phyloP scores from a whole-genome alignment of 345 rosid genomes.

The Gynandropsis gynandra region DNA sequence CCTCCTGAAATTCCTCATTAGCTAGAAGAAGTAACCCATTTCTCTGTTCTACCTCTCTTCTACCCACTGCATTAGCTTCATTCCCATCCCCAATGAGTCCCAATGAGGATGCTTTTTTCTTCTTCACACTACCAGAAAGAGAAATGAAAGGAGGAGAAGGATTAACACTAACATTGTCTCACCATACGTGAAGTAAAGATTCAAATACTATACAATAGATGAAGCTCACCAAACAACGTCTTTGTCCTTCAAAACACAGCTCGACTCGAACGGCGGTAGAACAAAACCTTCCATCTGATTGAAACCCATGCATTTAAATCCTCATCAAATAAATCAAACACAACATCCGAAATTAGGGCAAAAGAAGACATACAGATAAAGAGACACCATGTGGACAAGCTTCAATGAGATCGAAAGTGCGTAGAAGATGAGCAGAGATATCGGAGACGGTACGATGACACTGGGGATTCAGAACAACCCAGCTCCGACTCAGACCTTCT shows the following conservation, averaged over 20 bases:
- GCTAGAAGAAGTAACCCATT: slow-evolving; percentile 41
- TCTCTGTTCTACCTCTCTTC: slow-evolving; percentile 34
- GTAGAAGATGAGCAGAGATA: slow-evolving; percentile 49
- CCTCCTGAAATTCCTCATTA: slow-evolving; percentile 62
- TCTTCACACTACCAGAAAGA: slow-evolving; percentile 49
- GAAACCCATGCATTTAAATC: not conserved
- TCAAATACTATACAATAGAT: not conserved
- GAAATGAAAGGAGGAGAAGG: too few species aligned
- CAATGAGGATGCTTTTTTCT: slow-evolving; percentile 30
- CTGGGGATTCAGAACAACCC: slow-evolving; percentile 74
- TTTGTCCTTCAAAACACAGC: slow-evolving; percentile 61
- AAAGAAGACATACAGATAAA: slow-evolving; percentile 47
- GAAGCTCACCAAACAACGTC: slow-evolving; percentile 65
- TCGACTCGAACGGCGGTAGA: slow-evolving; percentile 79
- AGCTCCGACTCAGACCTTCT: slow-evolving; percentile 56
- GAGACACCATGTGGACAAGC: slow-evolving; percentile 71
- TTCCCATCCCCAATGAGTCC: slow-evolving; percentile 27
- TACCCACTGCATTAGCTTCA: slow-evolving; percentile 29
- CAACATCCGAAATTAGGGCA: slow-evolving; percentile 18
- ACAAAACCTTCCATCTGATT: slow-evolving; percentile 87
- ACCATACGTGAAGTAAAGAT: not conserved
- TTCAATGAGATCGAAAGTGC: slow-evolving; percentile 43
- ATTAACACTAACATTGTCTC: not conserved
- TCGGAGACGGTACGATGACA: slow-evolving; percentile 54
- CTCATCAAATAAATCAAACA: not conserved